Percentiles rank a stretch among this genome's conserved stretches.
Evolutionary conservation across 129 eudicot species (phyloP).

Genomic region (Cynara cardunculus): DNA sequence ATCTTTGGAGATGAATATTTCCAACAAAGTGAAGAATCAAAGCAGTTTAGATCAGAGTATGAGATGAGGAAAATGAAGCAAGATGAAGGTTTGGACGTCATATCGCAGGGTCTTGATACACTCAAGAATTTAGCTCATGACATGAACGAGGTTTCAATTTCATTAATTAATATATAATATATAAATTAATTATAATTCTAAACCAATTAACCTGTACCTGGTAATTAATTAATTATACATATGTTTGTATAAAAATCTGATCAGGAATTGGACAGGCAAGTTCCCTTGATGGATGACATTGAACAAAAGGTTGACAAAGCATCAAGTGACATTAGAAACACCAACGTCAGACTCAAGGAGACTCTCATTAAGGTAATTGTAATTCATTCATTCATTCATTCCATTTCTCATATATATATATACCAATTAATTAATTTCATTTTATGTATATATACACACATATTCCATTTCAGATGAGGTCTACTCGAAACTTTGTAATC

Average conservation of each 20-base stretch:
- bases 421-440: too few species aligned
- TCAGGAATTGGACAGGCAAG: conserved; percentile 70
- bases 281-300: conserved; percentile 60
- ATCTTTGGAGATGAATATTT: conserved; percentile 39
- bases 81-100: conserved; percentile 62
- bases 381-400: neutral
- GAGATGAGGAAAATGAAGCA: conserved; percentile 62
- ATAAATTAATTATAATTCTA: too few species aligned
- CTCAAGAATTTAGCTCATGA: conserved; percentile 65
- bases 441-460: neutral
- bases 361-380: conserved; percentile 41
- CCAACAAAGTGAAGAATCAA: conserved; percentile 46
- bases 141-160: conserved; percentile 56
- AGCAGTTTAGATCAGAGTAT: conserved; percentile 48
- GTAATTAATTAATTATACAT: too few species aligned
- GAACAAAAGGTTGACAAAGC: conserved; percentile 63
- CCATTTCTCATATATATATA: too few species aligned
- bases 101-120: conserved; percentile 58
- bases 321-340: conserved; percentile 36
- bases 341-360: conserved; percentile 54
- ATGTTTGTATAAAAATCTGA: too few species aligned
- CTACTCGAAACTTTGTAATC: conserved; percentile 52
- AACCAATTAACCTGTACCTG: too few species aligned
- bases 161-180: too few species aligned
- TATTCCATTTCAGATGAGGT: conserved; percentile 42